Percentiles rank a stretch among this genome's conserved stretches.
Conservation (phyloP, 2,329 filamentous ascomycete genomes). For the Ceratocystis cubensis region DNA sequence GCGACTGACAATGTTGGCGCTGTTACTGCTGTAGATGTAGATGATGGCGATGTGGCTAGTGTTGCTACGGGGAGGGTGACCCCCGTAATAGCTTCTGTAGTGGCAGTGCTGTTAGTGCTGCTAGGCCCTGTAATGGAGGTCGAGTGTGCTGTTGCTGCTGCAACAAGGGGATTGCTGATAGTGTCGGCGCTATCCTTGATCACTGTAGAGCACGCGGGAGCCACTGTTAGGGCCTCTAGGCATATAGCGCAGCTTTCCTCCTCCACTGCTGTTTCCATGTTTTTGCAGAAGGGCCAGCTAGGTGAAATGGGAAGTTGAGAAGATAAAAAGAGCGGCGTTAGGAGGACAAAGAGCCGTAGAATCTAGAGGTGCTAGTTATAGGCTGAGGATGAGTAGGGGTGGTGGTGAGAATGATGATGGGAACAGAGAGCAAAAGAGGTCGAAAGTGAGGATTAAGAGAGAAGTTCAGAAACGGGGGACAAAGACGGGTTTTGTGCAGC, state of each 20-base stretch:
- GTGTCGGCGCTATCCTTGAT: slow-evolving; percentile 24
- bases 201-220: slow-evolving; percentile 3
- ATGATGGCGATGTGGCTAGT: background rate
- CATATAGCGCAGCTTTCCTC: slow-evolving; percentile 17
- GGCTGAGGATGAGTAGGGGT: background rate
- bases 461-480: slow-evolving; percentile 5
- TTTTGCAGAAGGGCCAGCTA: slow-evolving; percentile 1
- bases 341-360: background rate
- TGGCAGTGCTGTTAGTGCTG: background rate
- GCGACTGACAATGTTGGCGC: background rate
- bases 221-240: slow-evolving; percentile 11
- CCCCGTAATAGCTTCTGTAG: background rate
- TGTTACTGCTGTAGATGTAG: background rate
- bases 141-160: slow-evolving; percentile 14
- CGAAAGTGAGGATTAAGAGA: slow-evolving; percentile 5
- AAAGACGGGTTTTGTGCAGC: background rate
- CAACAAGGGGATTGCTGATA: slow-evolving; percentile 23
- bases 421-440: background rate
- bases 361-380: background rate
- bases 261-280: slow-evolving; percentile 7
- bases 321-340: slow-evolving; percentile 1
- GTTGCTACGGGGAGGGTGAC: background rate
- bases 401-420: background rate
- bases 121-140: background rate
- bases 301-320: background rate